Evolutionary conservation across 2,329 filamentous ascomycete genomes (phyloP), one percentile per base, ranked within the genome.

Genomic region (Leptodontidium sp.): DNA sequence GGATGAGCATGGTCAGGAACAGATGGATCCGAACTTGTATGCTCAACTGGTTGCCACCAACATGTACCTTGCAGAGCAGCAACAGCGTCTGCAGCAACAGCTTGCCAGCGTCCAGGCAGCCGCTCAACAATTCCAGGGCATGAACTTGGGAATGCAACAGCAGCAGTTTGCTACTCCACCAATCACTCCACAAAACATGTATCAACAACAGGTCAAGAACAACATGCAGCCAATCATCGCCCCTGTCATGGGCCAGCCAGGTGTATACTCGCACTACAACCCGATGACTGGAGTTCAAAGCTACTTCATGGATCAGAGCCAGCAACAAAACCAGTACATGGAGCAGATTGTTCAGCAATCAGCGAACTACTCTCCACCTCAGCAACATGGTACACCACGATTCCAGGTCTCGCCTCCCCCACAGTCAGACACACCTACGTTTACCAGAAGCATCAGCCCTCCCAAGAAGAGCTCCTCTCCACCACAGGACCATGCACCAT

Each of bases 51-150:
- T 98, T 77, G 92, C 93, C 67, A 97, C 94, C 76, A 97, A 98
- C 80, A 83, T 96, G 79, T 97, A 97, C 78, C 87, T 99, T 62
- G 93, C 94, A 50, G 93, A 97, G 78, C 94, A 97, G 82, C 95
- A 98, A 82, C 94, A 97, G 82, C 91, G 93, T 72, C 88, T 98
- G 64, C 94, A 98, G 82, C 94, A 98, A 82, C 94, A 98, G 82
- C 87, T 98, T 73, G 88, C 93, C 74, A 92, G 84, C 73, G 89
- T 98, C 29, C 96, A 95, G 77, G 90, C 90, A 64, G 92, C 92
- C 47, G 91, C 93, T 69, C 92, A 94, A 81, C 92, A 94, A 80
- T 92, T 94, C 77, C 91, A 94, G 79, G 89, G 88, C 73, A 84
- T 97, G 81, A 93, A 86, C 79, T 79, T 97, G 68, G 90, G 86